Evolutionary conservation across 1,284 basidiomycete species (phyloP), one percentile per base, ranked within the genome.

Genomic region (Leccinum ponderosum): DNA sequence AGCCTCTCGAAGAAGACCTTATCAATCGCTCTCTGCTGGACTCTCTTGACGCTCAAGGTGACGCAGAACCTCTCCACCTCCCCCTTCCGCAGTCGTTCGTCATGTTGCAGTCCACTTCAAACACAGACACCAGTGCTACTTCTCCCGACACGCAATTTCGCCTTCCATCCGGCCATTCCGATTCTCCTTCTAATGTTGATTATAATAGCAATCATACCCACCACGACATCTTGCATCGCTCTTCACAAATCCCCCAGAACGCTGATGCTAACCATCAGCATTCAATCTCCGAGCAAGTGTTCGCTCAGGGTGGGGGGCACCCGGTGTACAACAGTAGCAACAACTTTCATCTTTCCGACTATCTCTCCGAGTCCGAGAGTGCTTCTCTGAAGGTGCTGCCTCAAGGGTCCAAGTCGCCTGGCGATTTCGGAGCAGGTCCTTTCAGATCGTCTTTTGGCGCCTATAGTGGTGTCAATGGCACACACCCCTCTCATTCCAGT

Each of bases 21-120:
- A 91, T 93, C 73, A 92, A 92, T 78, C 86, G 86, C 72, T 91
- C 90, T 59, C 82, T 93, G 62, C 78, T 93, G 66, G 90, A 89
- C 73, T 88, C 86, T 44, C 82, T 93, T 69, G 85, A 93, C 82
- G 87, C 87, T 61, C 86, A 90, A 75, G 87, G 87, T 59, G 90
- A 91, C 83, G 83, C 89, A 57, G 90, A 92, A 73, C 87, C 87
- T 58, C 72, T 80, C 50, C 80, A 61, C 75, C 78, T 67, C 5
- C 64, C 69, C 15, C n/a, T 64, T 37, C 66, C 66, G 17, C 73
- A 72, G 58, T 62, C 61, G 8, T 62, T 66, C 35, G 54, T 48
- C 56, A 73, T 76, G 74, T 63, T 71, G 47, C 75, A 73, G 48
- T 42, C 74, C 29, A 42, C 60, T 39, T 78, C 81, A 5, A 80